Evolutionary conservation across 2,329 filamentous ascomycete genomes (phyloP), one percentile per base, ranked within the genome.

Genomic region (Aspergillus calidoustus): DNA sequence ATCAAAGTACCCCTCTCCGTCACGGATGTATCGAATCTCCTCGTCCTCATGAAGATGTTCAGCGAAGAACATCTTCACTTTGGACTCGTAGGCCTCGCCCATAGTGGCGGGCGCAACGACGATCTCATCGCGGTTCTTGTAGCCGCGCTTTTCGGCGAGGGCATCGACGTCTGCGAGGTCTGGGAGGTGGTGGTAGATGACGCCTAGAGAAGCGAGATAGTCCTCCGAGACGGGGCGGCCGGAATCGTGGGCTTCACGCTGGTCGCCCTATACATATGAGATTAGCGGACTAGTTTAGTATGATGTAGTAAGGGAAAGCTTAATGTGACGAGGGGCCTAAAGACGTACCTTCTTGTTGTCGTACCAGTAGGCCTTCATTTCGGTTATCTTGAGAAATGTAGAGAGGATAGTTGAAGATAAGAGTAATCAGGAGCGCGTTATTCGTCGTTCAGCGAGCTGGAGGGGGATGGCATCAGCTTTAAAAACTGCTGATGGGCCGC

Each of bases 1-100:
- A 78, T 99, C 95, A 75, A 99, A 99, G 77, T 91, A 99, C 0
- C 95, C 95, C 59, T 87, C 86, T 0, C 95, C 95, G 64, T 90
- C 93, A 34, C 92, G 84, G 68, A 99, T 93, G 73, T 97, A 99
- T 52, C 95, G 85, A 68, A 99, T 99, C 84, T 99, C 95, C 81
- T 99, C 95, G 70, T 99, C 95, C 81, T 99, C 95, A 76, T 99
- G 95, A 71, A 99, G 78, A 77, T 99, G 95, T 83, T 99, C 95
- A 71, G 91, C 77, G 82, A 98, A 99, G 82, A 99, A 99, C 68
- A 80, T 87, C 81, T 92, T 93, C 65, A 99, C 92, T 79, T 98
- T 98, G 66, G 91, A 87, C 79, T 99, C 94, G 81, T 98, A 99
- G 49, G 88, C 80, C 44, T 87, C 90, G 60, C 92, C 93, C 89